These are phyloP conservation scores for Saturnispora diversa DNA, from an alignment of 805 yeast genomes.

Conservation along the genomic window DNA sequence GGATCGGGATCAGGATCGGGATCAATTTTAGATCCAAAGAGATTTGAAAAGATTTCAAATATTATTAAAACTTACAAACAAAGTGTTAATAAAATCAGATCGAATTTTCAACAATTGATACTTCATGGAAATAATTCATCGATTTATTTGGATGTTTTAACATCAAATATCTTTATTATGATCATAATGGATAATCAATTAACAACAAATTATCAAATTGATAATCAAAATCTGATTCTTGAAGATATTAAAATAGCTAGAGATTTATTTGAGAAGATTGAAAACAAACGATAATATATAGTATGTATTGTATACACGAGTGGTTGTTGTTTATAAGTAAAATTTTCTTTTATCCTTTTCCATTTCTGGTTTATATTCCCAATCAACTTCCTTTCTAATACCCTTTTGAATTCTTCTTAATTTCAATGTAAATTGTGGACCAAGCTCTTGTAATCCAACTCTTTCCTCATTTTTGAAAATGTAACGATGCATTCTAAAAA, in stretches of 20 bases:
- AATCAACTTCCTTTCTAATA: constrained; percentile 81
- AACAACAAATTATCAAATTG: constrained; percentile 18
- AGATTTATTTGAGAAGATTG: constrained; percentile 26
- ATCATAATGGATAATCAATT: constrained; percentile 27
- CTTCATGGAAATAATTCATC: constrained; percentile 45
- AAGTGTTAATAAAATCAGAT: constrained; percentile 76
- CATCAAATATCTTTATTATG: constrained; percentile 33
- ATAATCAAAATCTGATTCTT: constrained; percentile 29
- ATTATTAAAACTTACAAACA: constrained; percentile 92
- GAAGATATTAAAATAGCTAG: constrained; percentile 32
- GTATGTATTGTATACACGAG: background rate
- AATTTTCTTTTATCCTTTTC: constrained; percentile 93
- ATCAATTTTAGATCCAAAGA: constrained; percentile 65
- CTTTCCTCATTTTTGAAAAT: constrained; percentile 81
- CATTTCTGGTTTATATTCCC: constrained; percentile 97
- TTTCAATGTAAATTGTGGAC: constrained; percentile 91
- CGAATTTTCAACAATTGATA: constrained; percentile 72
- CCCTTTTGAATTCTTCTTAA: constrained; percentile 88
- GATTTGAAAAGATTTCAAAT: constrained; percentile 90
- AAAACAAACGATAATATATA: constrained; percentile 9
- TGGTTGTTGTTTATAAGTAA: constrained; percentile 46
- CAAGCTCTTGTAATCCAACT: constrained; percentile 92
- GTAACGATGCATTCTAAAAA: constrained; percentile 92
- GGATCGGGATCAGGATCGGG: constrained; percentile 8
- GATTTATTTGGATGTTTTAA: constrained; percentile 30